Conservation (phyloP, 2,329 filamentous ascomycete species). For the Alternaria longipes region DNA sequence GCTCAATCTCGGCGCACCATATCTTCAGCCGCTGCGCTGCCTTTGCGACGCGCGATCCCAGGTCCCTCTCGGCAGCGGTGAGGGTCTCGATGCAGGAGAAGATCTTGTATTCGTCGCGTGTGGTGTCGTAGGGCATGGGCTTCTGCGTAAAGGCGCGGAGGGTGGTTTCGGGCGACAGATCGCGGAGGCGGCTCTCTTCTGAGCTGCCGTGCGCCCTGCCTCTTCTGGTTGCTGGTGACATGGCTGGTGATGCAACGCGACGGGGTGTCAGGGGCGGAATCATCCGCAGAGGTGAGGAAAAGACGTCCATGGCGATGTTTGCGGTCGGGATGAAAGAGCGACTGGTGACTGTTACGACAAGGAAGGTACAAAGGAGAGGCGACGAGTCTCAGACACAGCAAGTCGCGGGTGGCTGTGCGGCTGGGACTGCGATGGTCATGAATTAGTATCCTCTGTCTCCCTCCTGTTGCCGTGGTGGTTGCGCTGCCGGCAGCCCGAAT, state of each 20-base stretch:
- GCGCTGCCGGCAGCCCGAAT: conserved; percentile 27
- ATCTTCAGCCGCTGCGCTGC: conserved; percentile 75
- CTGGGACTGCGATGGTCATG: conserved; percentile 30
- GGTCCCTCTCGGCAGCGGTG: conserved; percentile 72
- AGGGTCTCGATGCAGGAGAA: conserved; percentile 68
- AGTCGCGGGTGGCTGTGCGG: conserved; percentile 3
- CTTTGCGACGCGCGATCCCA: conserved; percentile 74
- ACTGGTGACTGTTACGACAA: conserved; percentile 28
- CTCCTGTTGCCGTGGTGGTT: conserved; percentile 17
- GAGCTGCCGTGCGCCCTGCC: conserved; percentile 36
- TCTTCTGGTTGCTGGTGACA: conserved; percentile 45
- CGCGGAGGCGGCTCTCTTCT: conserved; percentile 47
- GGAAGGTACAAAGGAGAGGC: conserved; percentile 18
- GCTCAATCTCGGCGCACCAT: conserved; percentile 77
- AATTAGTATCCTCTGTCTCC: conserved; percentile 22
- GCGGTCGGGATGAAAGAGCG: conserved; percentile 28
- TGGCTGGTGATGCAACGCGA: conserved; percentile 44
- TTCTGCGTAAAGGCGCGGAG: conserved; percentile 55
- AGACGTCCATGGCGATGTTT: conserved; percentile 36
- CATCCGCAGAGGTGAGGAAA: conserved; percentile 44
- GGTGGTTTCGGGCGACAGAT: conserved; percentile 54
- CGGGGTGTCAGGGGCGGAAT: conserved; percentile 44
- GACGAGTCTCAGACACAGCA: conserved; percentile 7
- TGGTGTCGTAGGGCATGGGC: conserved; percentile 56
- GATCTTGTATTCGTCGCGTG: conserved; percentile 52